Base-by-base conservation (phyloP, 2,329 filamentous ascomycete genomes). In the Lachnum nothofagi region DNA sequence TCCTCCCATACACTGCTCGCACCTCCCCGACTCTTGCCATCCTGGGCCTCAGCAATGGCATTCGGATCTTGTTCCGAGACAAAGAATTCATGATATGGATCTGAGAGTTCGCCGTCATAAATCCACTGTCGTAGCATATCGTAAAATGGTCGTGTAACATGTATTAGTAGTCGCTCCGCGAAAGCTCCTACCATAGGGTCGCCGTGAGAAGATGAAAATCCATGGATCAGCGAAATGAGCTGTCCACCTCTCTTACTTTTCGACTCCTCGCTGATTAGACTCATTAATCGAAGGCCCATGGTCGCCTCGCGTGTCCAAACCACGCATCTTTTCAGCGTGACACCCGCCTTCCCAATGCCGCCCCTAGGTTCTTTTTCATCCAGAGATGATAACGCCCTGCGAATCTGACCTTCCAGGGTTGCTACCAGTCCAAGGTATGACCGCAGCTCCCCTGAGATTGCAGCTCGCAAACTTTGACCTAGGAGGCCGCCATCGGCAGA, bases 281-380 rank as follows among this genome's bases (percentile, higher is more conserved):
- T 94, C 86, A 98, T 91, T 47, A 98, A 73, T 14, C 93, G 82
- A 58, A 98, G 70, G 0, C 91, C 93, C 85, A 97, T 94, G 1
- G 93, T 98, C 5, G 93, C 89, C 67, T 98, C 94, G 58, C 91
- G 82, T 7, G 91, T 97, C 94, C 94, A 98, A 20, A 98, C 86
- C 2, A 98, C 86, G 61, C 91, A 97, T 65, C 93, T 78, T 67
- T 97, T 97, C 43, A 98, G 72, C 0, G 93, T 98, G 12, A 98
- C 91, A 1, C 91, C 90, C 1, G 88, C 85, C 60, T 91, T 93
- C 5, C 88, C 85, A 45, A 94, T 82, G 1, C 85, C 85, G 38
- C 80, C 78, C 40, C 83, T 77, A 2, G 86, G 80, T 3, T 79
- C 79, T 2, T 74, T 72, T 44, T 86, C 81, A 55, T 88, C 82